Evolutionary conservation across 768 basidiomycete genomes (phyloP), one percentile per base, ranked within the genome.

Genomic region (Lactarius akahatsu): DNA sequence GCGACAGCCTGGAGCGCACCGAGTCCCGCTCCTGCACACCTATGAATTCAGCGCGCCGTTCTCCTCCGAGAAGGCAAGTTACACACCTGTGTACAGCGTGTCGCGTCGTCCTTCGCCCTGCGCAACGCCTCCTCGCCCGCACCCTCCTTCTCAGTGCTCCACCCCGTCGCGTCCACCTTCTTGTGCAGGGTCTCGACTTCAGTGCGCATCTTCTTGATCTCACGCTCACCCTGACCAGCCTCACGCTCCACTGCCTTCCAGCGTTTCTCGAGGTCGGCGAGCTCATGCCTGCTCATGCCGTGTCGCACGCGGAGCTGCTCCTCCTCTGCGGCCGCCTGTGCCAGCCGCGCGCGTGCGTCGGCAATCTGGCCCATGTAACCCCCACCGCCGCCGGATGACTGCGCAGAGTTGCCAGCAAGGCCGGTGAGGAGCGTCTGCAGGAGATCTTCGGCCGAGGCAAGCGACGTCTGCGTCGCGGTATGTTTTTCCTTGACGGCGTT

Each of bases 381-480:
- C 0, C 97, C 97, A 2, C 95, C 94, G 10, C 95, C 94, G 9
- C 91, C 88, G 11, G 86, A 85, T 47, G 86, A 87, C 65, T 85
- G 86, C 34, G 81, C 58, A 77, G 59, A 83, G 82, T 47, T 79
- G 82, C 4, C 89, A 1, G 94, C 87, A 11, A 98, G 85, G 54
- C 97, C 97, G 0, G 96, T 98, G 57, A 96, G 82, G 23, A 98
- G 86, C 0, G 94, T 93, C 76, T 98, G 96, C 0, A 98, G 82
- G n/a, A 98, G 89, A 71, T 95, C 93, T 76, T 98, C 96, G 18
- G 89, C 84, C 23, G 86, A 90, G 16, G 83, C 74, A 10, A 96
- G 82, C 34, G 86, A 83, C 5, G 82, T 78, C 63, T 86, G 81
- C 2, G 86, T 81, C 0, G 80, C 75, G 54, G 83, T 83, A 73